These are phyloP conservation scores for Durio zibethinus DNA, from an alignment of 345 rosid species.

Conservation along the genomic window DNA sequence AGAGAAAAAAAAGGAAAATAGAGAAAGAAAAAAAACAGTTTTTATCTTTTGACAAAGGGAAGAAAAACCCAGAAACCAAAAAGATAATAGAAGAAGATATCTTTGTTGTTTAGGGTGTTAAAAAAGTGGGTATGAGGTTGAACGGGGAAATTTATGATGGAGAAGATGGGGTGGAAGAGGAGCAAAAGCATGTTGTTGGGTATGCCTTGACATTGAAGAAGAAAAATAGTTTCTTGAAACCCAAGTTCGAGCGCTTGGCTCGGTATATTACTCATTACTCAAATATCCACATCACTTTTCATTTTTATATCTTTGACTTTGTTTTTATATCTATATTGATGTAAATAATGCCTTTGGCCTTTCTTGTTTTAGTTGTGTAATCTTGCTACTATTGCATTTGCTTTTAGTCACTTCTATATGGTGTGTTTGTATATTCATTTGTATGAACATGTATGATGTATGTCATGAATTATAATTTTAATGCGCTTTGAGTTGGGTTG, in stretches of 20 bases:
- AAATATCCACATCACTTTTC: neutral
- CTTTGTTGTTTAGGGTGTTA: neutral
- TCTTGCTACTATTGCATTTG: neutral
- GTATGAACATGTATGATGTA: neutral
- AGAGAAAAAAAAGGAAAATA: neutral
- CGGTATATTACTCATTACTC: conserved; percentile 32
- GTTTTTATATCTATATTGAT: neutral
- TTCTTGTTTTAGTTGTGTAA: neutral
- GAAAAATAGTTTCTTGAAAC: conserved; percentile 88
- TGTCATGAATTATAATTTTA: neutral
- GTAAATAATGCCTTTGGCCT: neutral
- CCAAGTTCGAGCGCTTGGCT: conserved; percentile 73
- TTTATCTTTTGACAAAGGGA: neutral
- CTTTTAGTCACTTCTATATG: neutral
- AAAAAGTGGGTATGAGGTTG: conserved; percentile 46
- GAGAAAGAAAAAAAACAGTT: neutral
- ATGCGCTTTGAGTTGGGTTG: neutral
- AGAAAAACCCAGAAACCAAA: neutral
- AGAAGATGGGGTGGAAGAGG: conserved; percentile 27
- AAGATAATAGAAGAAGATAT: neutral
- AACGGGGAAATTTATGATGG: conserved; percentile 33
- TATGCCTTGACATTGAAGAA: conserved; percentile 90
- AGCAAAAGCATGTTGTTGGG: conserved; percentile 60
- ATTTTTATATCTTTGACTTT: neutral
- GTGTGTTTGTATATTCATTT: neutral